A percentile compares a stretch with the other conserved stretches of the same genome.
Conservation (phyloP, 2,329 filamentous ascomycete genomes). For the Diaporthe sp. region DNA sequence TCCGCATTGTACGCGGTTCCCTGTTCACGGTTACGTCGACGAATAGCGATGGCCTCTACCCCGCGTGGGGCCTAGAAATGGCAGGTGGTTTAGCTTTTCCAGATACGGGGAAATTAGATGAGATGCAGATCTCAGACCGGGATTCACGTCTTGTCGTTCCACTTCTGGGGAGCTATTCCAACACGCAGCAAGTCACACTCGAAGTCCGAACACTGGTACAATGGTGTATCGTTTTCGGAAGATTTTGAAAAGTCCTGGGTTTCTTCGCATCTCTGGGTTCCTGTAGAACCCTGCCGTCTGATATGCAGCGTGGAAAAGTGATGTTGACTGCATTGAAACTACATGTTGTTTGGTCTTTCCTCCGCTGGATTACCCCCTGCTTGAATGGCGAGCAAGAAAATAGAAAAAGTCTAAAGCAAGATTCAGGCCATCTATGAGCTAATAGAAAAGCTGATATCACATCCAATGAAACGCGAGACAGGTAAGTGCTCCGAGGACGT, state of each 20-base stretch:
- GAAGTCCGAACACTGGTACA: background rate
- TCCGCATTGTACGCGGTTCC: slow-evolving; percentile 2
- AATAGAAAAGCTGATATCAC: background rate
- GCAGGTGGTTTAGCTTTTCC: slow-evolving; percentile 31
- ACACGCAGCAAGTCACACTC: too few relatives aligned
- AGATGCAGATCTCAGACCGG: slow-evolving; percentile 34
- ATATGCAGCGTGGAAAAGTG: background rate
- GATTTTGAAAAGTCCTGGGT: background rate
- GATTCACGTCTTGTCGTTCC: background rate
- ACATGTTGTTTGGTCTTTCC: background rate
- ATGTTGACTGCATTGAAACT: background rate
- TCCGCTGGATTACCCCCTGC: background rate
- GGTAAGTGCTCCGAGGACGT: too few relatives aligned
- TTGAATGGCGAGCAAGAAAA: background rate
- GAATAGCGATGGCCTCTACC: slow-evolving; percentile 23
- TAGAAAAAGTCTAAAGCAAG: background rate
- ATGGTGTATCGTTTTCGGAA: background rate
- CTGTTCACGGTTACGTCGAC: slow-evolving; percentile 13
- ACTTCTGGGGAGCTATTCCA: too few relatives aligned
- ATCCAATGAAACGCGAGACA: too few relatives aligned
- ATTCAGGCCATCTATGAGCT: background rate
- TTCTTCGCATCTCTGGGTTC: background rate
- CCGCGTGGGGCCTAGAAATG: slow-evolving; percentile 22
- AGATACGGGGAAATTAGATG: background rate
- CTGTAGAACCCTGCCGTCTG: background rate